Conservation (phyloP, 2,329 filamentous ascomycete species). For the Pseudogymnoascus sp. region DNA sequence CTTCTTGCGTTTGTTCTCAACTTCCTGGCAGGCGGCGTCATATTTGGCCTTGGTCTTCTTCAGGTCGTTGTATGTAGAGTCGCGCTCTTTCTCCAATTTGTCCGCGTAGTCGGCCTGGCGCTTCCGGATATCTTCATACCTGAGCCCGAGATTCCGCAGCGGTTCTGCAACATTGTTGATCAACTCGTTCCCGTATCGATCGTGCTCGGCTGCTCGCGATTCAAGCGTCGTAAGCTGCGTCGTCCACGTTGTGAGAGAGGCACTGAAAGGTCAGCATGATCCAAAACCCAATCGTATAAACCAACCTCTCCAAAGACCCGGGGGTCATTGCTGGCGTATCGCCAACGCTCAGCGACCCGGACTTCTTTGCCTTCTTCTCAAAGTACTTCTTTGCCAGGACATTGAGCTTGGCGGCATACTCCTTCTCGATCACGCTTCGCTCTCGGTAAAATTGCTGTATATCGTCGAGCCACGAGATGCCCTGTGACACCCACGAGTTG, state of each 20-base stretch:
- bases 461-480: slow-evolving; percentile 92
- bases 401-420: slow-evolving; percentile 84
- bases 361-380: slow-evolving; percentile 91
- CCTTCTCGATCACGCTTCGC: slow-evolving; percentile 87
- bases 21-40: slow-evolving; percentile 85
- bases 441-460: slow-evolving; percentile 97
- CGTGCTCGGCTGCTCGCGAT: slow-evolving; percentile 79
- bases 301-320: slow-evolving; percentile 79
- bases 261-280: slow-evolving; percentile 43
- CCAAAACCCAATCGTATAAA: slow-evolving; percentile 10
- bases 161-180: slow-evolving; percentile 78
- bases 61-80: slow-evolving; percentile 73
- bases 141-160: slow-evolving; percentile 61
- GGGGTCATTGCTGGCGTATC: slow-evolving; percentile 90
- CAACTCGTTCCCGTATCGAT: slow-evolving; percentile 72
- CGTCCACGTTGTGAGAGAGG: slow-evolving; percentile 93
- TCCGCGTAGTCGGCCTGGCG: slow-evolving; percentile 80
- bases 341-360: slow-evolving; percentile 79
- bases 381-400: slow-evolving; percentile 91
- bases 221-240: slow-evolving; percentile 89
- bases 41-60: slow-evolving; percentile 91
- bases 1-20: slow-evolving; percentile 92
- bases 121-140: slow-evolving; percentile 89
- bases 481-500: slow-evolving; percentile 82
- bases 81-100: slow-evolving; percentile 84